Evolutionary conservation across 2,329 filamentous ascomycete species (phyloP).

Genomic region (Hymenoscyphus repandus): DNA sequence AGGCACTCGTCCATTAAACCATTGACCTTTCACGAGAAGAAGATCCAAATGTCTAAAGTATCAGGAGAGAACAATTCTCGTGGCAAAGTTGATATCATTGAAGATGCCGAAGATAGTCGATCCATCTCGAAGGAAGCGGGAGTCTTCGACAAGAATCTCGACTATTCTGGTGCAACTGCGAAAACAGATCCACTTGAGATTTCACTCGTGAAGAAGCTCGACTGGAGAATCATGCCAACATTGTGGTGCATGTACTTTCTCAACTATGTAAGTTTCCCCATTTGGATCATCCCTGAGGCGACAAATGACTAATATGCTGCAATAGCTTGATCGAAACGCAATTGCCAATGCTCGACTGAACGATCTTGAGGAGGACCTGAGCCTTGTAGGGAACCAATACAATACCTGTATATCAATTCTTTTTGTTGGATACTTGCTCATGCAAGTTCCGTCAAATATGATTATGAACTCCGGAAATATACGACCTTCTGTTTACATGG

Average conservation of each 20-base stretch:
- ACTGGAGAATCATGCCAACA: constrained; percentile 15
- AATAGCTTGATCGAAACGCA: constrained; percentile 31
- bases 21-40: too few relatives aligned
- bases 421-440: constrained; percentile 24
- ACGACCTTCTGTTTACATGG: too few relatives aligned
- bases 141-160: neutral
- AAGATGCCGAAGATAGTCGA: too few relatives aligned
- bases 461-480: too few relatives aligned
- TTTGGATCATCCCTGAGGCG: too few relatives aligned
- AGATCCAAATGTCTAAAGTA: too few relatives aligned
- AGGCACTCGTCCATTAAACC: too few relatives aligned
- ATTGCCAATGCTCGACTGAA: constrained; percentile 14
- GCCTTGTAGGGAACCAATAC: constrained; percentile 31
- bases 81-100: too few relatives aligned
- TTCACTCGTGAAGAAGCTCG: constrained; percentile 4
- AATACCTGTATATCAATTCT: constrained; percentile 28
- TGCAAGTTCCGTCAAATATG: constrained; percentile 36
- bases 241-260: constrained; percentile 28
- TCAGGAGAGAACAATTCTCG: too few relatives aligned
- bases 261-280: too few relatives aligned
- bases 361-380: constrained; percentile 20
- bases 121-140: too few relatives aligned
- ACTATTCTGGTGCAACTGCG: neutral
- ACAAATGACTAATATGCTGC: too few relatives aligned
- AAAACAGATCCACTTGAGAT: constrained; percentile 5